Base-by-base conservation (phyloP, 306 rosid species). In the Castanea crenata region DNA sequence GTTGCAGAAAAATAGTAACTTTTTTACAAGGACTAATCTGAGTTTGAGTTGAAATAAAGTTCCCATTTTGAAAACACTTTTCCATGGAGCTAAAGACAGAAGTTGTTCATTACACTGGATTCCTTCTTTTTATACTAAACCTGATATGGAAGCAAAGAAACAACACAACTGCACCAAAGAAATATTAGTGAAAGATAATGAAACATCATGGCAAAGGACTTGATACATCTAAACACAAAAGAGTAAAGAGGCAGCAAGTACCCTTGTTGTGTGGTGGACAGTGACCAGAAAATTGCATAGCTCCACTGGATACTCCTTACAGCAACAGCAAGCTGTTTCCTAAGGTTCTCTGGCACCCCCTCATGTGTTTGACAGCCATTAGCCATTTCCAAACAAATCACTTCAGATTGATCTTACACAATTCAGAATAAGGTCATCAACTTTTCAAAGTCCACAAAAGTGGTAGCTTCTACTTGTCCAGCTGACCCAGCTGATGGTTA, bases 241-340 rank as follows among this genome's bases (percentile, higher is more conserved):
- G 46, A 8, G 21, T 46, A 34, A 69, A 82, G 55, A 69, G 4
- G 14, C 12, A 41, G 46, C 12, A 8, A 59, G 25, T 86, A 93
- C 98, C 97, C 90, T 85, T 88, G 79, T 78, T 90, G 86, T 76
- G 76, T 80, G 15, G 92, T 71, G 72, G 95, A 93, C 71, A 85
- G 74, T 14, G 93, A 86, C 98, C 98, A 93, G 91, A 93, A 90
- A 78, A 93, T 86, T 14, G 93, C 97, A 84, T 91, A 93, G 84
- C 95, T 93, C 98, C 98, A 93, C 5, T 90, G 94, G 23, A 93
- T 84, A 51, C 95, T 91, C 83, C 90, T 93, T 3, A 93, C 93
- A 71, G 95, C 92, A 78, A 91, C 88, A 64, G 95, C 95, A 54
- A 93, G 91, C 81, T 85, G 92, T 56, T 86, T 88, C 32, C 91